phyloP scores from a whole-genome alignment of 2,329 filamentous ascomycete genomes.

The Aspergillus ruber region DNA sequence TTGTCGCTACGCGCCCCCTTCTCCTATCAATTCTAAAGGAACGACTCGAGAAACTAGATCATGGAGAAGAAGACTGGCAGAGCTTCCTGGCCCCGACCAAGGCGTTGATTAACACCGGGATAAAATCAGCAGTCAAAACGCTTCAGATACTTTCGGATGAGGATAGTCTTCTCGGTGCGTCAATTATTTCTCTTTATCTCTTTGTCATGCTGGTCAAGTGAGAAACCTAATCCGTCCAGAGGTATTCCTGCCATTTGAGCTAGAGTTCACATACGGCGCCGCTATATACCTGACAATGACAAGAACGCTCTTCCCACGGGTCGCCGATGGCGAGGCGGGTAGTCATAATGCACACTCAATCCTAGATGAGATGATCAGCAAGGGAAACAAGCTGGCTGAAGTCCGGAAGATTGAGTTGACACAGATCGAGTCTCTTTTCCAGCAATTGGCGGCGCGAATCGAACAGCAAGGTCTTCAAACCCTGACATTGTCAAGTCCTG shows the following conservation, averaged over 20 bases:
- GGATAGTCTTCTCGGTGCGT: constrained; percentile 31
- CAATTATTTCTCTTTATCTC: too few relatives aligned
- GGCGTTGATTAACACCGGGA: constrained; percentile 33
- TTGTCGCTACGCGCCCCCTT: constrained; percentile 35
- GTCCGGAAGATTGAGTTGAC: constrained; percentile 29
- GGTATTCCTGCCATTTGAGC: constrained; percentile 1
- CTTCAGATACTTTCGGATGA: constrained; percentile 34
- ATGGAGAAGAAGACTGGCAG: constrained; percentile 4
- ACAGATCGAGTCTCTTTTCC: constrained; percentile 23
- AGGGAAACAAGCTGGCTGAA: constrained; percentile 29
- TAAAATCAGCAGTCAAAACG: constrained; percentile 38
- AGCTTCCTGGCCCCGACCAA: constrained; percentile 19
- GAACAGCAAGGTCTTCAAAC: constrained; percentile 24
- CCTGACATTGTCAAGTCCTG: constrained; percentile 11
- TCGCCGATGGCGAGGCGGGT: neutral
- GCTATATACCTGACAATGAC: constrained; percentile 1
- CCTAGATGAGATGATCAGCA: constrained; percentile 29
- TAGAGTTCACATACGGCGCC: constrained; percentile 1
- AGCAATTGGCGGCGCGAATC: constrained; percentile 18
- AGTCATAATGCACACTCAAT: constrained; percentile 19
- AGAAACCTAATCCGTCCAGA: neutral
- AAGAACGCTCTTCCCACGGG: neutral
- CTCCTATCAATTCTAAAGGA: constrained; percentile 36
- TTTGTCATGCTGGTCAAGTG: too few relatives aligned
- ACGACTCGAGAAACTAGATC: constrained; percentile 23